A percentile compares a stretch with the other conserved stretches of the same genome.
phyloP scores from a whole-genome alignment of 2,329 filamentous ascomycete genomes.

The Nakataea oryzae region DNA sequence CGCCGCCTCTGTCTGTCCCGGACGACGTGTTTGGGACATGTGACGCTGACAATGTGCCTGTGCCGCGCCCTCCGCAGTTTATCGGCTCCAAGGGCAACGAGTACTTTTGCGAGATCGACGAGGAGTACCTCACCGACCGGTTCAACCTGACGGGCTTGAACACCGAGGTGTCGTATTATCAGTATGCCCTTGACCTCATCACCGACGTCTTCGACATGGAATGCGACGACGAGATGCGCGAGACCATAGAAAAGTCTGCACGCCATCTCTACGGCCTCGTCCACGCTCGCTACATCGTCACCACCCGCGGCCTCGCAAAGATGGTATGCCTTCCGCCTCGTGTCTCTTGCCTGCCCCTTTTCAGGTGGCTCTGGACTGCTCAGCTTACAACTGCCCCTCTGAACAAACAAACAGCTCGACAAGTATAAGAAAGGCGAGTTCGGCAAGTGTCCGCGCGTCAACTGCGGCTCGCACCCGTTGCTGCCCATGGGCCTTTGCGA shows the following conservation, averaged over 20 bases:
- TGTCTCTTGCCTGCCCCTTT: background rate
- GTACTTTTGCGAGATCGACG: slow-evolving; percentile 99
- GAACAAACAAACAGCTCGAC: slow-evolving; percentile 55
- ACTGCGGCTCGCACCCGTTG: slow-evolving; percentile 87
- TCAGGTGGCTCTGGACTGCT: background rate
- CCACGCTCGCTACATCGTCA: slow-evolving; percentile 93
- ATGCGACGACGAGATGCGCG: slow-evolving; percentile 96
- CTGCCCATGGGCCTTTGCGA: slow-evolving; percentile 93
- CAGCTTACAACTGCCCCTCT: background rate
- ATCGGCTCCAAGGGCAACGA: slow-evolving; percentile 96
- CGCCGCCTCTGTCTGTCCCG: background rate
- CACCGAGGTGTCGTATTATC: slow-evolving; percentile 96
- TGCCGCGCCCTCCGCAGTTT: slow-evolving; percentile 52
- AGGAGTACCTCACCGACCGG: slow-evolving; percentile 94
- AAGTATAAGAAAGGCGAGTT: slow-evolving; percentile 99
- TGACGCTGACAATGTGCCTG: background rate
- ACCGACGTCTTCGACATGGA: slow-evolving; percentile 98
- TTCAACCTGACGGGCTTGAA: slow-evolving; percentile 98
- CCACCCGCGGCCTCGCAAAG: slow-evolving; percentile 83
- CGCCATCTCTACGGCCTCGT: slow-evolving; percentile 92
- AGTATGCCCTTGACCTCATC: slow-evolving; percentile 94
- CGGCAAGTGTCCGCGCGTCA: slow-evolving; percentile 92
- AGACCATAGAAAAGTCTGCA: slow-evolving; percentile 95
- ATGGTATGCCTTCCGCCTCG: slow-evolving; percentile 57
- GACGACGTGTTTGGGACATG: slow-evolving; percentile 4